Evolutionary conservation across 768 basidiomycete species (phyloP).

Genomic region (Gloeostereum incarnatum): DNA sequence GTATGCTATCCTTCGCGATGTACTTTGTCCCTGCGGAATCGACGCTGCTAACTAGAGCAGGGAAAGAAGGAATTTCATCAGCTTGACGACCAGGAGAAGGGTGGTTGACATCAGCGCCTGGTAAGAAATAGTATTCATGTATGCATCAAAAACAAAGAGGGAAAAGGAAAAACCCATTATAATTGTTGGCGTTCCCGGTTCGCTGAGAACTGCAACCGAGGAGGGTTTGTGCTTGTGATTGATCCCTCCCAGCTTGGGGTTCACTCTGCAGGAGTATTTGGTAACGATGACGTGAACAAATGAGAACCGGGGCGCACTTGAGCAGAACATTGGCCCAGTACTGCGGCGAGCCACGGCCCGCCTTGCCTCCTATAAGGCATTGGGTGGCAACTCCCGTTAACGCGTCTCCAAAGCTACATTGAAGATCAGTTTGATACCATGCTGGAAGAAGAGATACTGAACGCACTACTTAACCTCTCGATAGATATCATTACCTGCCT

Average conservation of each 20-base stretch:
- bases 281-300: neutral
- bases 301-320: slow-evolving; percentile 38
- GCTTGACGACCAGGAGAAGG: slow-evolving; percentile 76
- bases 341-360: slow-evolving; percentile 56
- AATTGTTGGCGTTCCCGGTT: slow-evolving; percentile 64
- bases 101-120: slow-evolving; percentile 80
- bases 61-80: slow-evolving; percentile 71
- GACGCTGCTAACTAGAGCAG: slow-evolving; percentile 70
- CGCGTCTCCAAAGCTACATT: slow-evolving; percentile 59
- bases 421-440: neutral
- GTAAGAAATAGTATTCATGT: slow-evolving; percentile 1
- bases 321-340: slow-evolving; percentile 76
- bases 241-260: slow-evolving; percentile 81
- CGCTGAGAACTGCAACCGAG: slow-evolving; percentile 54
- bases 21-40: slow-evolving; percentile 72
- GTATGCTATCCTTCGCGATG: neutral
- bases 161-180: slow-evolving; percentile 50
- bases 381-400: slow-evolving; percentile 67
- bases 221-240: slow-evolving; percentile 67
- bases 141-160: too few species aligned
- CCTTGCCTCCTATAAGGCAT: slow-evolving; percentile 61
- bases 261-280: slow-evolving; percentile 39
- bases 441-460: slow-evolving; percentile 6
- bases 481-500: slow-evolving; percentile 68
- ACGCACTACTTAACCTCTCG: slow-evolving; percentile 68